phyloP scores from a whole-genome alignment of 805 yeast genomes.

The Teunomyces atbi region DNA sequence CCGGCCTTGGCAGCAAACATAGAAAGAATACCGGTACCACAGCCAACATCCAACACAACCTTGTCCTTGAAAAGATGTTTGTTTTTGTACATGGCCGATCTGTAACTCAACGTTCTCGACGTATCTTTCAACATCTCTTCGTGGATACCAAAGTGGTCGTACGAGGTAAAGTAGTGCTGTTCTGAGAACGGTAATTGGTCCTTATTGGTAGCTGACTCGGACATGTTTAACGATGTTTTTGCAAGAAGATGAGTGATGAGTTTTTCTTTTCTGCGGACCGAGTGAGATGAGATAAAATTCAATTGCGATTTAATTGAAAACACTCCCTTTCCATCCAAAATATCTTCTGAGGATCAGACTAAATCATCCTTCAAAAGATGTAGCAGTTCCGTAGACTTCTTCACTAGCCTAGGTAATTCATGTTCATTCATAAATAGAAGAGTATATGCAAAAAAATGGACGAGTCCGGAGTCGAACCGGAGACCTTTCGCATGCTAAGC shows the following conservation, averaged over 20 bases:
- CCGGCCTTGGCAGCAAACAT: slow-evolving; percentile 99
- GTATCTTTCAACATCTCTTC: slow-evolving; percentile 98
- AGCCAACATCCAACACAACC: slow-evolving; percentile 94
- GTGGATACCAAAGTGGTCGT: slow-evolving; percentile 96
- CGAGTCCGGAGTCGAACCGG: slow-evolving; percentile 77
- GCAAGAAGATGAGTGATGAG: slow-evolving; percentile 1
- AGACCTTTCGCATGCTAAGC: slow-evolving; percentile 79
- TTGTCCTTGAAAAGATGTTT: slow-evolving; percentile 87
- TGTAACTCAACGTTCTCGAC: slow-evolving; percentile 85
- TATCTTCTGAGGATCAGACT: neutral
- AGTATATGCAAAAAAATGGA: slow-evolving; percentile 36
- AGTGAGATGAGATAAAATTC: slow-evolving; percentile 4
- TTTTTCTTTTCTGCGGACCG: neutral
- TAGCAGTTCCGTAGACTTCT: neutral
- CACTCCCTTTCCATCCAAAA: neutral
- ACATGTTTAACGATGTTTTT: slow-evolving; percentile 5
- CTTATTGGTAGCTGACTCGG: slow-evolving; percentile 61
- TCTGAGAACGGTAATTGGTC: slow-evolving; percentile 65
- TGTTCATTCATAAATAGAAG: neutral
- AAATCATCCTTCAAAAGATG: no score
- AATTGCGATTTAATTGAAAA: neutral
- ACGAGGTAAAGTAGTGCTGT: slow-evolving; percentile 92
- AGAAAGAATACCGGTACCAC: slow-evolving; percentile 97
- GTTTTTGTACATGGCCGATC: slow-evolving; percentile 90
- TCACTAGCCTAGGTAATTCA: neutral